A percentile compares a stretch with the other conserved stretches of the same genome.
Conservation (phyloP, 2,329 filamentous ascomycete genomes). For the Cladophialophora bantiana region DNA sequence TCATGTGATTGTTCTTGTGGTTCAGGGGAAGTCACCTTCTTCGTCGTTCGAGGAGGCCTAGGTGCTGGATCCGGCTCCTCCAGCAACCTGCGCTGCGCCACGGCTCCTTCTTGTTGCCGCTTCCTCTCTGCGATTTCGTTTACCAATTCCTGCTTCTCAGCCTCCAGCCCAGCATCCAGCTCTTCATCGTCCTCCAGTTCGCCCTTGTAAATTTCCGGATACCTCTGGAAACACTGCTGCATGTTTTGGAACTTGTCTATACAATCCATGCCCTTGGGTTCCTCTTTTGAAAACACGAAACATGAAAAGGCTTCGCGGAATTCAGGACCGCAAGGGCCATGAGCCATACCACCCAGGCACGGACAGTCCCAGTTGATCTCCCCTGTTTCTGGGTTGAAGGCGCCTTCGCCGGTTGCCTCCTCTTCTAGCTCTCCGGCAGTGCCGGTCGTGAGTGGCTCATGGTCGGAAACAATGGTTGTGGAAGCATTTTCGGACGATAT, state of each 20-base stretch:
- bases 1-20: constrained; percentile 1
- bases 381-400: constrained; percentile 97
- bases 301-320: constrained; percentile 97
- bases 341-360: constrained; percentile 94
- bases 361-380: constrained; percentile 99
- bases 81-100: constrained; percentile 24
- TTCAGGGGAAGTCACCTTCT: constrained; percentile 5
- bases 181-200: constrained; percentile 82
- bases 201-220: constrained; percentile 90
- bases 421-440: constrained; percentile 70
- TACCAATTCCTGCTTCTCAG: constrained; percentile 43
- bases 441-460: constrained; percentile 37
- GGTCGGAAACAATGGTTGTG: constrained; percentile 27
- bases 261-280: constrained; percentile 97
- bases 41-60: constrained; percentile 4
- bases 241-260: constrained; percentile 97
- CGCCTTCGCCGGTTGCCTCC: constrained; percentile 84
- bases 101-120: constrained; percentile 23
- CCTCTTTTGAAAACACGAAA: constrained; percentile 93
- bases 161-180: constrained; percentile 49
- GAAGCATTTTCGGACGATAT: constrained; percentile 35
- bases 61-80: constrained; percentile 34
- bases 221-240: constrained; percentile 94
- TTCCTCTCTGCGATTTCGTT: constrained; percentile 41
- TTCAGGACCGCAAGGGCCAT: constrained; percentile 93